A percentile compares a stretch with the other conserved stretches of the same genome.
These are phyloP conservation scores for Stagonosporopsis vannaccii DNA, from an alignment of 2,329 filamentous ascomycete species.

Conservation along the genomic window DNA sequence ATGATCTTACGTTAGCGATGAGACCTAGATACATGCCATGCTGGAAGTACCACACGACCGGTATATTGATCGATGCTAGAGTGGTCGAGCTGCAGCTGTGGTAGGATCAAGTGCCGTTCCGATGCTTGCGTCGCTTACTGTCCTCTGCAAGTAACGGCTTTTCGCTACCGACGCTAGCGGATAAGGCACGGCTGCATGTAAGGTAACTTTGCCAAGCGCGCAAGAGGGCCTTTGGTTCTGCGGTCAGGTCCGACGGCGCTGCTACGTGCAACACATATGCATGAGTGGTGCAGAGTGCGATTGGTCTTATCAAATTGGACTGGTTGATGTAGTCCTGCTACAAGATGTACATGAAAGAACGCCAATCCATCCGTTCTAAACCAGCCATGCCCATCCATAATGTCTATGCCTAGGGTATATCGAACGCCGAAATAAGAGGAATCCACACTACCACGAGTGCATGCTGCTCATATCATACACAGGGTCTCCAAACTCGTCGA, in stretches of 20 bases:
- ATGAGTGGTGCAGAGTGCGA: neutral
- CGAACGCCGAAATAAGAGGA: conserved; percentile 1
- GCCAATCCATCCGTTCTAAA: conserved; percentile 3
- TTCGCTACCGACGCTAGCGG: conserved; percentile 7
- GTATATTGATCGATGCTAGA: neutral
- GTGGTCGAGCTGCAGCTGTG: neutral
- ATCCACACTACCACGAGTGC: neutral
- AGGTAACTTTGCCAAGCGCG: neutral
- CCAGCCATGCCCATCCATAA: conserved; percentile 7
- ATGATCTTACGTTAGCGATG: neutral
- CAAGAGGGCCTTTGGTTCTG: neutral
- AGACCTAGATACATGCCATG: neutral
- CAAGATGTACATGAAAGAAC: conserved; percentile 3
- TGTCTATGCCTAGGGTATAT: neutral
- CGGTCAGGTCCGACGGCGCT: neutral
- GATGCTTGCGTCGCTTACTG: conserved; percentile 3
- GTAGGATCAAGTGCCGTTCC: conserved; percentile 7
- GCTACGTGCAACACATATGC: neutral
- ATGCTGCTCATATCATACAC: neutral
- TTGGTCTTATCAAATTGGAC: neutral
- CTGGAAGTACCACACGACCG: neutral
- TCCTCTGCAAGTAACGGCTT: neutral
- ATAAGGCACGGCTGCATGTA: conserved; percentile 10
- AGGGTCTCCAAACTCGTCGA: neutral
- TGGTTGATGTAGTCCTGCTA: conserved; percentile 3